Base-by-base conservation (phyloP, 2,329 filamentous ascomycete species). In the Diaporthe humulicola region DNA sequence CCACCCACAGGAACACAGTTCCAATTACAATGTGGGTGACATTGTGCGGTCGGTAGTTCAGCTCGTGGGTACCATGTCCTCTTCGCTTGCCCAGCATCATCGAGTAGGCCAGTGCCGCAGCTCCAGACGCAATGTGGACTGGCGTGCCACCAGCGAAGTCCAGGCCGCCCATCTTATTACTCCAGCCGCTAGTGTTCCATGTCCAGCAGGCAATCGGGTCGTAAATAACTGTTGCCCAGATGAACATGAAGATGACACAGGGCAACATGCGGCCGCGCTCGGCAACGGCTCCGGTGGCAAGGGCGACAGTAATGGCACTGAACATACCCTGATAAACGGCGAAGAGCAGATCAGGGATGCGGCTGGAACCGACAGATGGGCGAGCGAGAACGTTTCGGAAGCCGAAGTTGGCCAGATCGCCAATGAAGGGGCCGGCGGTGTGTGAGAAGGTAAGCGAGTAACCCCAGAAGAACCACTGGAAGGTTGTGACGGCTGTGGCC, bases 381-480 rank as follows among this genome's bases (percentile, higher is more conserved):
- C 88, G 89, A 50, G 88, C 95, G 42, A 98, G 88, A 33, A 97
- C 94, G 83, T 93, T 88, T 78, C 87, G 91, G 83, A 97, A 93
- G 57, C 93, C 95, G 81, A 98, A 91, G 86, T 98, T 96, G 77
- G 90, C 85, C 36, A 98, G 87, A 79, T 95, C 89, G 74, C 95
- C 95, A 77, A 98, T 94, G 83, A 91, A 98, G 56, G 87, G 90
- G 61, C 93, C 92, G 36, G 93, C 93, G 2, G 89, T 88, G 84
- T 96, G 94, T 22, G 94, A 97, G 82, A 96, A 97, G 64, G 94
- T 91, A 15, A 97, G 85, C 6, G 93, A 95, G 83, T 95, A 97
- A 54, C 94, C 94, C 94, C 94, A 97, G 88, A 97, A 95, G 87
- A 98, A 98, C 95, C 95, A 98, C 83, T 98, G 95, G 84, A 98